phyloP scores from a whole-genome alignment of 768 basidiomycete species.

The Phanerodontia chrysosporium region DNA sequence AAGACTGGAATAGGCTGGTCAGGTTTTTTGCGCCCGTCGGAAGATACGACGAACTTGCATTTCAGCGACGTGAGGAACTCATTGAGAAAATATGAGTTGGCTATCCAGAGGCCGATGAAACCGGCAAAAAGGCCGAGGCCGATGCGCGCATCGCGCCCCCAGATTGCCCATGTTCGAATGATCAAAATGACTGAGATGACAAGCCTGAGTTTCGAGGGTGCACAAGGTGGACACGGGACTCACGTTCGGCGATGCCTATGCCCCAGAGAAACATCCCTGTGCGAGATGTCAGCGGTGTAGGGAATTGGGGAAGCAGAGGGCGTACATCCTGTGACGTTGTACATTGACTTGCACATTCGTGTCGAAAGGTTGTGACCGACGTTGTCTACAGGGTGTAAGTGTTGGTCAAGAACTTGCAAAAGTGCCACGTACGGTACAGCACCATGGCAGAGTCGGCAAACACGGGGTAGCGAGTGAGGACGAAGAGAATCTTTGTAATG shows the following conservation, averaged over 20 bases:
- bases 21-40: too few species aligned
- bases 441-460: neutral
- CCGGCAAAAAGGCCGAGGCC: neutral
- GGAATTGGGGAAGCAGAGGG: neutral
- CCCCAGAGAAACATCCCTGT: conserved; percentile 1
- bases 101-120: neutral
- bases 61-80: conserved; percentile 8
- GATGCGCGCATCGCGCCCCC: neutral
- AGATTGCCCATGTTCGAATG: conserved; percentile 10
- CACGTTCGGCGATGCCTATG: neutral
- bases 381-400: neutral
- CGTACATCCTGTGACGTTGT: conserved; percentile 1
- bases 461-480: conserved; percentile 5
- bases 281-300: neutral
- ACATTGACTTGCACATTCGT: neutral
- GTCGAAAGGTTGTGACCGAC: neutral
- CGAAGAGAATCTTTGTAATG: neutral
- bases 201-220: neutral
- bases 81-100: conserved; percentile 2
- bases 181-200: neutral
- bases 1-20: neutral
- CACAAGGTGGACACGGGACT: neutral
- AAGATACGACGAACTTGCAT: neutral
- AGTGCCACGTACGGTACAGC: neutral
- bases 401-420: neutral